phyloP scores from a whole-genome alignment of 257 asterid species.

The Fraxinus quadrangulata region DNA sequence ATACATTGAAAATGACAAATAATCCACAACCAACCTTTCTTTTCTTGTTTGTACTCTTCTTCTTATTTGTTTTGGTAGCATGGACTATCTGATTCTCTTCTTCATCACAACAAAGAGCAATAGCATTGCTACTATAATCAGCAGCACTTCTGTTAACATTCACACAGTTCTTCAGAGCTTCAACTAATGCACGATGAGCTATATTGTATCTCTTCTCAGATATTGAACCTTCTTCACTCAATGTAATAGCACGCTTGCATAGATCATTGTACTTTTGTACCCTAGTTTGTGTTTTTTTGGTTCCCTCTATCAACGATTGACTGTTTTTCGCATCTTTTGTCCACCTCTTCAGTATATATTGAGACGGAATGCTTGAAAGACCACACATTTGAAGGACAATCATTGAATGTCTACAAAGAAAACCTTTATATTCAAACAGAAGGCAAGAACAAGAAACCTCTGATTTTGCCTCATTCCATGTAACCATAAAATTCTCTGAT shows the following conservation, averaged over 20 bases:
- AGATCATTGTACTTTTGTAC: conserved; percentile 87
- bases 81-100: conserved; percentile 56
- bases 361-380: conserved; percentile 79
- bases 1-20: conserved; percentile 16
- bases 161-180: conserved; percentile 78
- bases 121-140: conserved; percentile 54
- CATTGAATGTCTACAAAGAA: conserved; percentile 94
- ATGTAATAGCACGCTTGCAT: conserved; percentile 82
- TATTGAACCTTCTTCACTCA: conserved; percentile 88
- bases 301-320: conserved; percentile 51
- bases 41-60: conserved; percentile 69
- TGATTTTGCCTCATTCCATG: conserved; percentile 65
- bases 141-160: conserved; percentile 61
- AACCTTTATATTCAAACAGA: conserved; percentile 87
- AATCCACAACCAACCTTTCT: conserved; percentile 62
- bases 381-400: conserved; percentile 96
- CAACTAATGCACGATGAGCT: conserved; percentile 81
- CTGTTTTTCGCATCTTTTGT: conserved; percentile 83
- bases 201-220: conserved; percentile 69
- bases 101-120: conserved; percentile 60
- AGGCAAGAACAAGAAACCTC: conserved; percentile 95
- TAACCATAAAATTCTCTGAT: conserved; percentile 68
- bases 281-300: conserved; percentile 66
- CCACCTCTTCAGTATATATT: conserved; percentile 89
- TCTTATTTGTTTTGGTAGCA: conserved; percentile 57